phyloP scores from a whole-genome alignment of 768 basidiomycete genomes.

The Leccinum longicurvipes region DNA sequence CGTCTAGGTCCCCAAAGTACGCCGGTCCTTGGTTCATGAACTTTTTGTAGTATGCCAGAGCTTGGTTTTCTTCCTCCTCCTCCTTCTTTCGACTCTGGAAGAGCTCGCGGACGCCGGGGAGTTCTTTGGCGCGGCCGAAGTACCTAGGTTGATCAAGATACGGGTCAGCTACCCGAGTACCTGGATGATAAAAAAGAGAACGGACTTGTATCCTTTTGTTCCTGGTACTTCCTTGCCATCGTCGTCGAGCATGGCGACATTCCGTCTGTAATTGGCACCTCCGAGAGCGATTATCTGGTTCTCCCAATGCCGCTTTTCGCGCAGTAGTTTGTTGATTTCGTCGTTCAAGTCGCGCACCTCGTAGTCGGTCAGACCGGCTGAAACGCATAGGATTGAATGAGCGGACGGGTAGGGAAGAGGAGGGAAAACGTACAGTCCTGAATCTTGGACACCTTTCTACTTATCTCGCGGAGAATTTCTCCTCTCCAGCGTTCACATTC shows the following conservation, averaged over 20 bases:
- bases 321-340: conserved; percentile 92
- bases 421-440: conserved; percentile 71
- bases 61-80: conserved; percentile 84
- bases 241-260: conserved; percentile 90
- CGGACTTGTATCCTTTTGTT: conserved; percentile 95
- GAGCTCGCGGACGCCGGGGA: conserved; percentile 94
- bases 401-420: not conserved
- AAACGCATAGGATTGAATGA: not conserved
- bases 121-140: conserved; percentile 93
- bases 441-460: conserved; percentile 95
- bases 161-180: not conserved
- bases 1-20: conserved; percentile 92
- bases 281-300: conserved; percentile 95
- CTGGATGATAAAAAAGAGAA: not conserved
- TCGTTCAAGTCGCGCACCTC: conserved; percentile 96
- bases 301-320: conserved; percentile 97
- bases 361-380: conserved; percentile 92
- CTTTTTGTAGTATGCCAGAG: conserved; percentile 75
- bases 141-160: conserved; percentile 52
- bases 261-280: conserved; percentile 93
- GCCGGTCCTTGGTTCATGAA: conserved; percentile 83
- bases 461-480: conserved; percentile 91
- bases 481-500: conserved; percentile 97
- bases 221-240: conserved; percentile 96
- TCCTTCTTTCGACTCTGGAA: conserved; percentile 84